Base-by-base conservation (phyloP, 495 filamentous ascomycete species). In the Hypoxylon fragiforme region DNA sequence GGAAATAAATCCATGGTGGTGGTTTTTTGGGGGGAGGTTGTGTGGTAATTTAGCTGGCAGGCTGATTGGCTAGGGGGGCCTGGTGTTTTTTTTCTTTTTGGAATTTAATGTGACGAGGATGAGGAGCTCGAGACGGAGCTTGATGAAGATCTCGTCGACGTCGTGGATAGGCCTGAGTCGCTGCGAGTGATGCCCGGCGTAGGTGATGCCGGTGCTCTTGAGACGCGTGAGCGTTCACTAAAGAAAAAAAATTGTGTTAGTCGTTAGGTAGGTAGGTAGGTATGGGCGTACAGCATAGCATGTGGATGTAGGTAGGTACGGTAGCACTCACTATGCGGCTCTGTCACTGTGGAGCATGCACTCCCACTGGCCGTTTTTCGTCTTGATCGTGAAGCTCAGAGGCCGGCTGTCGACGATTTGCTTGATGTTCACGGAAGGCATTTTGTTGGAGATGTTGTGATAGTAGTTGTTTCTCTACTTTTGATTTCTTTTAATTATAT, bases 361-460 rank as follows among this genome's bases (percentile, higher is more conserved):
- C 32, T 67, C 38, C 68, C 71, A 78, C 53, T 63, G 66, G 36
- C 63, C 63, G 22, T 44, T 42, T 37, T 67, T 67, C 3, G 73
- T 67, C 65, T 66, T 71, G 56, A 78, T 70, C 36, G 71, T 68
- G 69, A 78, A 78, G 51, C 54, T 62, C 56, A 77, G 35, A 21
- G 62, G 66, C 51, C 65, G 65, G 47, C 6, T 62, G 61, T 72
- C 60, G 26, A 77, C 62, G 51, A 65, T 50, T 24, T 65, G n/a
- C 37, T 68, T 58, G 54, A 73, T 50, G 20, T 65, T 55, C 18
- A 53, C 24, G 55, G 56, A 40, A 60, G 64, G 64, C 66, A 67
- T 67, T n/a, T n/a, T n/a, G 21, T 40, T 67, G 58, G 41, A 8
- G 21, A 31, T 21, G n/a, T 39, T 7, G 24, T 28, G 24, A 4